Base-by-base conservation (phyloP, 352 stramenopile species). In the Phytophthora tentaculata region DNA sequence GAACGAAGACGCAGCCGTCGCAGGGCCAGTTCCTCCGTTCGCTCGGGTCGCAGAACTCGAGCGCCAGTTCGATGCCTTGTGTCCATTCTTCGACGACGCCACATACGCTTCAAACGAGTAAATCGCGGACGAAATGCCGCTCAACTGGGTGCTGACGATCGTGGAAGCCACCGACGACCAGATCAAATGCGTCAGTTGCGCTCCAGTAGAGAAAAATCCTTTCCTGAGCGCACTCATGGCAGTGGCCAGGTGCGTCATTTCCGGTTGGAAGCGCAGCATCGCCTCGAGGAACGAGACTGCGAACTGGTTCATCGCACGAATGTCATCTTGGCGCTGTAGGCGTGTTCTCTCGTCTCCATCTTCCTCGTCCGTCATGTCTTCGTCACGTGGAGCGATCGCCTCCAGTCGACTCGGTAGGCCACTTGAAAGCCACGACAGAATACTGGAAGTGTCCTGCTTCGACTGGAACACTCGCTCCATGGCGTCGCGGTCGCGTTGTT, bases 291-390 rank as follows among this genome's bases (percentile, higher is more conserved):
- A 89, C 12, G 82, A 89, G 2, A 87, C 47, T 0, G 77, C 86
- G 65, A 94, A 94, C 59, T 91, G 81, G 22, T 86, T 88, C 86
- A 92, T 94, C 0, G 86, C 86, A 19, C 83, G 78, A 24, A 85
- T 74, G 13, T 90, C 79, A 49, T 88, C 79, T 45, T 74, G 55
- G 12, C 52, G 72, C 49, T 60, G 56, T 12, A 71, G 59, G 1
- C 61, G 64, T 3, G 26, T 65, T 10, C 37, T 57, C 47, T 74
- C 47, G 17, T 63, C 71, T 32, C 12, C 49, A n/a, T 73, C 63
- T 12, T 79, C 69, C 17, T 69, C 58, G n/a, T 80, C 64, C 23
- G 37, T 61, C 39, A 81, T 76, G 10, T 29, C 58, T 8, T 89
- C 67, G n/a, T 81, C 58, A 39, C 84, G 58, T 22, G 62, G 41